Evolutionary conservation across 2,329 filamentous ascomycete species (phyloP).

Genomic region (Aspergillus latus): DNA sequence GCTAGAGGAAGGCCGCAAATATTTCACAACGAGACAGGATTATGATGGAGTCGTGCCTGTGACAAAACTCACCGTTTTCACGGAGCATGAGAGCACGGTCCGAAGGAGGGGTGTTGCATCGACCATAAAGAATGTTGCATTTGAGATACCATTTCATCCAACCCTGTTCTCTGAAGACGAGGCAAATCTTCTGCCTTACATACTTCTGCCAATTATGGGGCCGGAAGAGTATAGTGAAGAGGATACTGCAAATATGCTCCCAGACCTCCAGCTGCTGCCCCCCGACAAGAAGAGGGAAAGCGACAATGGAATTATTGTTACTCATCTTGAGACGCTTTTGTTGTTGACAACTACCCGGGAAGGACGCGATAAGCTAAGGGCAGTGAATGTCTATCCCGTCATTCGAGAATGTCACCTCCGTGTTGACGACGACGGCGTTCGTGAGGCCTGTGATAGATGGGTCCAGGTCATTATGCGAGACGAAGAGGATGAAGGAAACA

Average conservation of each 20-base stretch:
- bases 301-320: conserved; percentile 74
- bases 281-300: conserved; percentile 84
- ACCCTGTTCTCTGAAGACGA: conserved; percentile 68
- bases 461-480: conserved; percentile 87
- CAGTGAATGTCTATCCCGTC: conserved; percentile 82
- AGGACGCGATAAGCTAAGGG: conserved; percentile 71
- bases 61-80: conserved; percentile 91
- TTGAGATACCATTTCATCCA: conserved; percentile 73
- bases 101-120: conserved; percentile 91
- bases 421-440: conserved; percentile 74
- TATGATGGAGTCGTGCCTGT: conserved; percentile 86
- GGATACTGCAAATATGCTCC: conserved; percentile 80
- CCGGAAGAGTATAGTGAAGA: conserved; percentile 85
- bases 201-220: conserved; percentile 83
- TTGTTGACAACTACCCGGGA: conserved; percentile 75
- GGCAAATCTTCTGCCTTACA: conserved; percentile 81
- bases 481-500: conserved; percentile 60
- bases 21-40: conserved; percentile 70
- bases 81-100: conserved; percentile 79
- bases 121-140: conserved; percentile 91
- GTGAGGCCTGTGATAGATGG: conserved; percentile 80
- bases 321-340: conserved; percentile 84
- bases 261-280: conserved; percentile 84
- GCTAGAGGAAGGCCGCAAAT: conserved; percentile 69
- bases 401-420: conserved; percentile 80